Evolutionary conservation across 352 stramenopile genomes (phyloP), one percentile per base, ranked within the genome.

Genomic region (Blastocystis sp.): DNA sequence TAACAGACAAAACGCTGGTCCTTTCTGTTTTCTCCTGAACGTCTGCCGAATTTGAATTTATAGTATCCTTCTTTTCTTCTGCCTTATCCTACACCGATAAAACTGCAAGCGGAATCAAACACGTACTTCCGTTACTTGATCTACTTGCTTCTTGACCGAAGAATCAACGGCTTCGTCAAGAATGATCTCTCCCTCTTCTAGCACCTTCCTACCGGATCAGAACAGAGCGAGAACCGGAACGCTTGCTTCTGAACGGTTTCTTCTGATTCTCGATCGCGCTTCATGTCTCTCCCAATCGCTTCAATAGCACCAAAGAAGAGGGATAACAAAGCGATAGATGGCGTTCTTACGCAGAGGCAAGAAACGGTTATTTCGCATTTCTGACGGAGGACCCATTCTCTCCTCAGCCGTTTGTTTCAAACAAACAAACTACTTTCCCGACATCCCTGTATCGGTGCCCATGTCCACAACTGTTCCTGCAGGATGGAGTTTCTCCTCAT

Each of bases 351-450:
- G 48, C 5, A 56, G 48, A 7, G 48, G 48, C 5, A 0, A 14
- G 14, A 14, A 56, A 56, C 48, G 48, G 48, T 56, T 56, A 56
- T 56, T 56, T 56, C 14, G 48, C 5, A 56, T 17, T 56, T 56
- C 48, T 56, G 48, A 0, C 48, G 48, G 48, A 7, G 14, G 64
- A 71, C 45, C 64, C 14, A 38, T 71, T 71, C 17, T 41, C 23
- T 71, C 64, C 43, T 71, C 48, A 21, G 2, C 23, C 64, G 48
- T 71, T 71, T 71, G 4, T 21, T 38, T 52, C 4, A 41, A 77
- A 77, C 40, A 77, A 77, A 77, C 66, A 77, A 2, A 28, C 28
- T 41, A 77, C n/a, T 60, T 21, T 34, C 3, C 7, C 28, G 21
- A 60, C 66, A 77, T 77, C 60, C 60, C 66, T 34, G 60, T 60